phyloP scores from a whole-genome alignment of 2,329 filamentous ascomycete species.

The Hypoxylon sp. region DNA sequence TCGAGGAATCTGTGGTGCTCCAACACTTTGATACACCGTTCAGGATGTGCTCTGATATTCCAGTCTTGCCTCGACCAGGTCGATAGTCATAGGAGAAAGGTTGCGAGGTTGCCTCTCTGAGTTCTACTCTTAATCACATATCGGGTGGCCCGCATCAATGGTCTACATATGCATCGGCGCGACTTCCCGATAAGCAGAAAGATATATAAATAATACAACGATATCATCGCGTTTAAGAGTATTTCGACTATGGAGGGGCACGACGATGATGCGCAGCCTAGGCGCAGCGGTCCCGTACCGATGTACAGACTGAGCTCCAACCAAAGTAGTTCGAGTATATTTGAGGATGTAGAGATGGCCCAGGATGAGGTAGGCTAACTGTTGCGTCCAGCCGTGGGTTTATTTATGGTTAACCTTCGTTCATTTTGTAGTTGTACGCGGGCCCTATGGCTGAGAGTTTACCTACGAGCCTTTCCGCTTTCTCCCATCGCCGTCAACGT shows the following conservation, averaged over 20 bases:
- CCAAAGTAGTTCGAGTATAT: slow-evolving; percentile 82
- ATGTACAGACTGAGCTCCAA: slow-evolving; percentile 79
- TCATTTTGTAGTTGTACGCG: slow-evolving; percentile 76
- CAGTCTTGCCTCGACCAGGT: slow-evolving; percentile 27
- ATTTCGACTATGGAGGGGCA: slow-evolving; percentile 45
- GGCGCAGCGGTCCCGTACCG: slow-evolving; percentile 44
- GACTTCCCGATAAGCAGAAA: slow-evolving; percentile 14
- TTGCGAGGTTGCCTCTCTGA: slow-evolving; percentile 3
- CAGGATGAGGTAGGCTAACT: slow-evolving; percentile 80
- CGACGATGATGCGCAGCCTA: slow-evolving; percentile 44
- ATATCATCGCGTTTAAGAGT: slow-evolving; percentile 15
- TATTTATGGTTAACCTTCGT: slow-evolving; percentile 43
- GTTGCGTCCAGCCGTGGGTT: slow-evolving; percentile 20
- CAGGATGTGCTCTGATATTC: slow-evolving; percentile 38
- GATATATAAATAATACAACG: slow-evolving; percentile 21
- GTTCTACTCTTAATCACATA: neutral
- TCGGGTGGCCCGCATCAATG: slow-evolving; percentile 6
- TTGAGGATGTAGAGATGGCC: slow-evolving; percentile 98
- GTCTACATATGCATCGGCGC: slow-evolving; percentile 15
- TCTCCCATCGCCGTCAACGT: slow-evolving; percentile 84
- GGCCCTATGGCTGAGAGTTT: slow-evolving; percentile 95
- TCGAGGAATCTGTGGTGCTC: slow-evolving; percentile 16
- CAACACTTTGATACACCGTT: slow-evolving; percentile 21
- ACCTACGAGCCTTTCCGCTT: slow-evolving; percentile 93
- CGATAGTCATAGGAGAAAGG: slow-evolving; percentile 32